Conservation (phyloP, 257 asterid species). For the Salvia hispanica region DNA sequence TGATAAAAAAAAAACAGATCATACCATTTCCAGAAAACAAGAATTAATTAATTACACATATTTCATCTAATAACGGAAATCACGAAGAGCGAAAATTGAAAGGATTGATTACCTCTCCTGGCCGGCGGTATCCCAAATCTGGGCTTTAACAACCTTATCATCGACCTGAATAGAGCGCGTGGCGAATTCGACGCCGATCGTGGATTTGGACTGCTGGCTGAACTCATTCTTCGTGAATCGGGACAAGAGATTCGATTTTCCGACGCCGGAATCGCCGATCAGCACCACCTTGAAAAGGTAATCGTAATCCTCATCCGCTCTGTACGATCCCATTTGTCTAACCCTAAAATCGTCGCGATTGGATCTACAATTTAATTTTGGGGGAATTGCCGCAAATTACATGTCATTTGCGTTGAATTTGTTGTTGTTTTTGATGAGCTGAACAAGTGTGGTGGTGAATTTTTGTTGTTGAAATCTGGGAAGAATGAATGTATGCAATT, state of each 20-base stretch:
- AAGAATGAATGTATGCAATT: background rate
- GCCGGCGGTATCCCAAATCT: conserved; percentile 93
- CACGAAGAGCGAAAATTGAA: background rate
- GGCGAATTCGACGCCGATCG: conserved; percentile 90
- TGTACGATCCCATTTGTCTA: conserved; percentile 56
- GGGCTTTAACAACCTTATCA: conserved; percentile 78
- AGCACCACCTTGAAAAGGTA: conserved; percentile 78
- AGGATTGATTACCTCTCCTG: conserved; percentile 58
- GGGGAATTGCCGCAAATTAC: background rate
- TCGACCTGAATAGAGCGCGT: conserved; percentile 75
- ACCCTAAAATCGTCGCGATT: background rate
- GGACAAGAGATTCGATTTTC: conserved; percentile 76
- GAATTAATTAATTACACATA: background rate
- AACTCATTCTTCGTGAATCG: conserved; percentile 78
- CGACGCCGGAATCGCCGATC: conserved; percentile 86
- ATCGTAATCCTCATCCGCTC: conserved; percentile 87
- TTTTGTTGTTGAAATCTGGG: background rate
- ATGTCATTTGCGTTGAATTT: background rate
- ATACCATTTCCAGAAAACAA: background rate
- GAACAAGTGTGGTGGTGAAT: background rate
- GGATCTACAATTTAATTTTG: background rate
- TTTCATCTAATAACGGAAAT: background rate
- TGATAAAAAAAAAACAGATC: background rate
- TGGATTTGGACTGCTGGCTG: conserved; percentile 77
- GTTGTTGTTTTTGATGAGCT: conserved; percentile 14